A percentile compares a stretch with the other conserved stretches of the same genome.
Evolutionary conservation across 2,329 filamentous ascomycete species (phyloP).

Genomic region (Shiraia sp.): DNA sequence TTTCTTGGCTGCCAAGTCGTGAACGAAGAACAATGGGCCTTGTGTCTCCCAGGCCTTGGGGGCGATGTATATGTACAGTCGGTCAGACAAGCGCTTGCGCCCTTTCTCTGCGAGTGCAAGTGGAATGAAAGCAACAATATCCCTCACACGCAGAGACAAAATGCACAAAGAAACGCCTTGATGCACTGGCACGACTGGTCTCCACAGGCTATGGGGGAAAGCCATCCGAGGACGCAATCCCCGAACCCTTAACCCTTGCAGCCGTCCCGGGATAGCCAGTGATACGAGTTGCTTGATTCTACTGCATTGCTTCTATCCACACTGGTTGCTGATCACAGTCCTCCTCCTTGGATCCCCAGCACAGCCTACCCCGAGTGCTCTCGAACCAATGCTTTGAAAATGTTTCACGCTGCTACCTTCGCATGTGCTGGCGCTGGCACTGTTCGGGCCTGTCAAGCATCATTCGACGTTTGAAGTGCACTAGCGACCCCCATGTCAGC

Average conservation of each 20-base stretch:
- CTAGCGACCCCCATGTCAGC: not conserved
- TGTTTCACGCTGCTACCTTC: too few relatives aligned
- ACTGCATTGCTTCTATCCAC: too few relatives aligned
- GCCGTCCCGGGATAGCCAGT: not conserved
- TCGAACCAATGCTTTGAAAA: too few relatives aligned
- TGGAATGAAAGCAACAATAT: constrained; percentile 2
- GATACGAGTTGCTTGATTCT: not conserved
- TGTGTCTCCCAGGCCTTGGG: too few relatives aligned
- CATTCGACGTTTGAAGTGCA: too few relatives aligned
- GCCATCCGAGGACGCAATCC: not conserved
- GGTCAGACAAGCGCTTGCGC: not conserved
- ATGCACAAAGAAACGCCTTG: too few relatives aligned
- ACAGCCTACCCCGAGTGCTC: too few relatives aligned
- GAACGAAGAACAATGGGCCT: constrained; percentile 17
- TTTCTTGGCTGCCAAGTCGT: constrained; percentile 34
- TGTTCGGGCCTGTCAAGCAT: too few relatives aligned
- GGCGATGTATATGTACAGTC: not conserved
- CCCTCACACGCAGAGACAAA: too few relatives aligned
- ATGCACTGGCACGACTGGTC: too few relatives aligned
- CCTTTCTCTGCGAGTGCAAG: not conserved
- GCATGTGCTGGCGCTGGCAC: not conserved
- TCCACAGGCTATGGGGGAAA: not conserved
- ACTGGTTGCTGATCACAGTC: too few relatives aligned
- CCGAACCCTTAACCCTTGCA: not conserved
- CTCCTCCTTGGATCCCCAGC: too few relatives aligned